Conservation (phyloP, 768 basidiomycete genomes). For the Tylopilus felleus region DNA sequence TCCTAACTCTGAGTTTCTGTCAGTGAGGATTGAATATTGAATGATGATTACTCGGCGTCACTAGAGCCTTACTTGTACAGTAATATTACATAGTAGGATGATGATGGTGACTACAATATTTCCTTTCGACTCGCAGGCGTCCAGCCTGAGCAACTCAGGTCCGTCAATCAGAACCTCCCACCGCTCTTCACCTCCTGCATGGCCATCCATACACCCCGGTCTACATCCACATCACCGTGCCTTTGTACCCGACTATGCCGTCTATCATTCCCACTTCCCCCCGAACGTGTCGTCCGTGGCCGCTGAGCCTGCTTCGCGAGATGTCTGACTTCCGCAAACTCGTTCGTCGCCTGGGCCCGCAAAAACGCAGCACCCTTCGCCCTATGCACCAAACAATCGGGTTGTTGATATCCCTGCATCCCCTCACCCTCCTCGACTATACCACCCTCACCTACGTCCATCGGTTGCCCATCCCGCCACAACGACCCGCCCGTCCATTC, state of each 20-base stretch:
- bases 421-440: constrained; percentile 5
- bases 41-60: too few species aligned
- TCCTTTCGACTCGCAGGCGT: too few species aligned
- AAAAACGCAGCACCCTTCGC: constrained; percentile 63
- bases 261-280: background rate
- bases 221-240: constrained; percentile 8
- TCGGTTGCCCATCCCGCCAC: constrained; percentile 53
- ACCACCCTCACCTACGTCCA: constrained; percentile 34
- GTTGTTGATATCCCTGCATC: constrained; percentile 46
- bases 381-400: constrained; percentile 65
- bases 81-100: too few species aligned
- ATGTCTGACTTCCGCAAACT: constrained; percentile 67
- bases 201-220: constrained; percentile 16
- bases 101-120: background rate
- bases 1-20: too few species aligned
- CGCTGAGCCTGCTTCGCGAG: constrained; percentile 49
- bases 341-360: constrained; percentile 70
- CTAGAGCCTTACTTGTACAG: too few species aligned
- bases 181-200: constrained; percentile 24
- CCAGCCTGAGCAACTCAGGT: background rate
- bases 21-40: too few species aligned
- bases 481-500: constrained; percentile 71
- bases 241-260: constrained; percentile 11
- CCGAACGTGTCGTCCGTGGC: background rate
- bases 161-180: background rate